Conservation (phyloP, 2,329 filamentous ascomycete species). For the Trichoderma brevicompactum region DNA sequence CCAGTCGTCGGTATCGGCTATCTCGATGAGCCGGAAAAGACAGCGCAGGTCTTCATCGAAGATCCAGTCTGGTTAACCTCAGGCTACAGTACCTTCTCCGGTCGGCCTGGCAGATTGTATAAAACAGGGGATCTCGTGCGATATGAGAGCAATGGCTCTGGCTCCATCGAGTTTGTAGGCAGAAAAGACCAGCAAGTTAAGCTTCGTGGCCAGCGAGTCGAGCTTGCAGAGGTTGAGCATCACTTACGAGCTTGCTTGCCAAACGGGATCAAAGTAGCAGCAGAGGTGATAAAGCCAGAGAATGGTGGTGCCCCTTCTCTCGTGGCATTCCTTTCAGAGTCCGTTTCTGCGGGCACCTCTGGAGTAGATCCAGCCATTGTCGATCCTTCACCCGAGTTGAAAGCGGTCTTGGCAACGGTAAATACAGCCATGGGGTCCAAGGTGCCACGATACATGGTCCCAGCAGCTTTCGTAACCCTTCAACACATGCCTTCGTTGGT, state of each 20-base stretch:
- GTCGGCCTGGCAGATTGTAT: constrained; percentile 55
- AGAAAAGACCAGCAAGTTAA: constrained; percentile 72
- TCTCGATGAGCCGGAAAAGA: constrained; percentile 61
- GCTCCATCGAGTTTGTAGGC: constrained; percentile 61
- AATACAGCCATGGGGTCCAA: constrained; percentile 41
- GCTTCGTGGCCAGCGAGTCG: constrained; percentile 67
- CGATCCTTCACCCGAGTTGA: constrained; percentile 42
- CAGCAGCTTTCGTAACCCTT: constrained; percentile 52
- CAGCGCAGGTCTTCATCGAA: constrained; percentile 60
- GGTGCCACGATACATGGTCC: constrained; percentile 54
- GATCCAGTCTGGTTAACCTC: constrained; percentile 57
- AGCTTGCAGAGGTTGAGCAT: constrained; percentile 59
- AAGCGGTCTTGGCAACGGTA: constrained; percentile 39
- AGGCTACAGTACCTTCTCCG: constrained; percentile 43
- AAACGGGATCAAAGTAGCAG: constrained; percentile 48
- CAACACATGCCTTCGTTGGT: constrained; percentile 52
- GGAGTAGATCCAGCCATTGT: constrained; percentile 33
- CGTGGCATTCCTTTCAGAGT: constrained; percentile 51
- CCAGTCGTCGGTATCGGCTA: constrained; percentile 68
- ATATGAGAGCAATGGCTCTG: constrained; percentile 58
- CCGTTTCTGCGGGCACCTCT: constrained; percentile 20
- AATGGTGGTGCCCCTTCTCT: constrained; percentile 49
- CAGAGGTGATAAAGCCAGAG: constrained; percentile 54
- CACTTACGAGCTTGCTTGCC: constrained; percentile 53
- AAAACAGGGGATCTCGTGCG: constrained; percentile 64